Base-by-base conservation (phyloP, 768 basidiomycete species). In the Trametes meyenii region DNA sequence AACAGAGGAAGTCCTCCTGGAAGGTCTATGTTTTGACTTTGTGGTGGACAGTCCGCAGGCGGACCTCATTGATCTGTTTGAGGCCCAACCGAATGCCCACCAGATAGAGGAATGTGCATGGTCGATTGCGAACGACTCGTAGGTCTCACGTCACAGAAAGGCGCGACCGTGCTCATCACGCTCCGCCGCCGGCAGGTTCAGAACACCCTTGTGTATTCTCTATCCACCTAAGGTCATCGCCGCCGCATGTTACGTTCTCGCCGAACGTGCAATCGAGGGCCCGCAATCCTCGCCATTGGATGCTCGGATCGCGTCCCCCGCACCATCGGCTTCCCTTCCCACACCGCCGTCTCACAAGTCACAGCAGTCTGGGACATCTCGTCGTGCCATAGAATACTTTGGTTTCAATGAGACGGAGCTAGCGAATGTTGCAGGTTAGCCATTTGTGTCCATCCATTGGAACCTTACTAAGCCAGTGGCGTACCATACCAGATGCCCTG, bases 111-210 rank as follows among this genome's bases (percentile, higher is more conserved):
- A 92, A 69, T 87, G 84, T 69, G 86, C 90, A 13, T 94, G 92
- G 93, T 90, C 89, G 63, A 78, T 94, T 52, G 88, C 91, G 14
- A 90, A 92, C 74, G 92, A 94, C 77, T 92, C 92, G 92, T 94
- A 60, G 74, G 81, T 82, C 38, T n/a, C 19, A 14, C 49, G 39
- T 7, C 33, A 36, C 21, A 2, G 39, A 19, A 42, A 21, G 29
- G 29, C 29, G 14, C 38, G 23, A 35, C 16, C n/a, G 13, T 11
- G 16, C 14, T 29, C 24, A 46, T 50, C 46, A n/a, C 33, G 11
- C 5, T 12, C 33, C 38, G 50, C 24, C 42, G 58, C 19, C 46
- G 69, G 11, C 40, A 93, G 92, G 54, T 91, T 87, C 73, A 83
- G 93, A 65, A 93, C 89, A 3, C 90, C 91, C 3, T 74, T 93